Evolutionary conservation across 768 basidiomycete genomes (phyloP), one percentile per base, ranked within the genome.

Genomic region (Rhodosporidiobolus odoratus): DNA sequence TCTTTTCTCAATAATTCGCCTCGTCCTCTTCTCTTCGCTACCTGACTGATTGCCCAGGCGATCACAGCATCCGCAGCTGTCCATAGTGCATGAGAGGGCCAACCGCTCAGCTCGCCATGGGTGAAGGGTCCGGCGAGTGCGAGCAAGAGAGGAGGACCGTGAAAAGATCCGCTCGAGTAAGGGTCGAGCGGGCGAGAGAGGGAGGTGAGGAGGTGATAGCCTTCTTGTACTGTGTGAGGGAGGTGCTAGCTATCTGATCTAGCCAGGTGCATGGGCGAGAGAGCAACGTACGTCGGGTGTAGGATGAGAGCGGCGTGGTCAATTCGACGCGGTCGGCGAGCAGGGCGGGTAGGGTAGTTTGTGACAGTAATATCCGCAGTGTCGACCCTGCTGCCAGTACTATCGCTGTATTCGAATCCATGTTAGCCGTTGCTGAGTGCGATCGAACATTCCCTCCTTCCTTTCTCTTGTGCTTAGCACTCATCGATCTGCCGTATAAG

Each of bases 241-340:
- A 6, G 19, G 2, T 17, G 9, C 17, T 21, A 38, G 45, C 30
- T 37, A 37, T 0, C 7, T 30, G n/a, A 30, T 41, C 16, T 7
- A 35, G n/a, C 6, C 21, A 35, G 35, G 21, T 56, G 27, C n/a
- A n/a, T n/a, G n/a, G n/a, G n/a, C n/a, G 21, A 15, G 65, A 27
- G 86, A 81, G 78, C 88, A 34, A 57, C 69, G 45, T 8, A 71
- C 69, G 60, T 37, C 60, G 69, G 15, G 21, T 25, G 54, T 47
- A 88, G 15, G 89, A 87, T 8, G 90, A 91, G 77, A 94, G 76
- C 0, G 92, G 89, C 12, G 91, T 90, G 0, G 88, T 85, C 25
- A 96, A 81, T 76, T 90, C 88, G 54, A 88, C 88, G 75, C 92
- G 85, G 75, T 88, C 82, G 72, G 84, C 84, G 15, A 94, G 80